Evolutionary conservation across 345 rosid genomes (phyloP), one percentile per base, ranked within the genome.

Genomic region (Corchorus olitorius): DNA sequence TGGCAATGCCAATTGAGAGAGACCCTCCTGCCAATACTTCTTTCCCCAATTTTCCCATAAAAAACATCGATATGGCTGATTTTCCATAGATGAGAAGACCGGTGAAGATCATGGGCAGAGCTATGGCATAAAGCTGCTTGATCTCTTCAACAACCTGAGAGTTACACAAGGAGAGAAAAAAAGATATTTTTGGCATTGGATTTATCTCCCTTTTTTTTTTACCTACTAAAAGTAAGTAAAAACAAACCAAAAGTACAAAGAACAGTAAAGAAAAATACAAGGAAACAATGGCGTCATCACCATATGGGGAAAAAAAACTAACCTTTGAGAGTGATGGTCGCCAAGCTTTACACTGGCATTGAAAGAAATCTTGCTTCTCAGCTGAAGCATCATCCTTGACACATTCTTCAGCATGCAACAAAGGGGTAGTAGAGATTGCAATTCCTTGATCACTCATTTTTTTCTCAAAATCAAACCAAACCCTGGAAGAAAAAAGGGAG

Each of bases 21-120:
- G 87, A 84, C n/a, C 89, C 90, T 65, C 89, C 90, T 5, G 90
- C 90, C 33, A 89, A 59, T 48, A 83, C 78, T 41, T 87, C 80
- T 39, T 87, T 89, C 17, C 93, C 91, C 52, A 89, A 56, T 77
- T 76, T 83, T 3, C 93, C 93, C 89, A 87, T 79, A 73, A 86
- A 89, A 22, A 70, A 66, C 84, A 83, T 87, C 0, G 93, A 87
- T 20, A 83, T 79, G 0, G 75, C 84, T 2, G 85, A 84, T 74
- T 85, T 89, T 4, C 88, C 90, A 13, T 87, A 86, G 55, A 78
- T 48, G 35, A 87, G 85, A 41, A 89, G 77, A 58, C 91, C 91
- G 0, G 89, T 83, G 65, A 89, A 50, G 75, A 86, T 86, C 88
- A 89, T 66, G 1, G 92, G 89, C 37, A 89, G 54, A 20, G 90